Evolutionary conservation across 345 rosid genomes (phyloP), one percentile per base, ranked within the genome.

Genomic region (Salix udensis): DNA sequence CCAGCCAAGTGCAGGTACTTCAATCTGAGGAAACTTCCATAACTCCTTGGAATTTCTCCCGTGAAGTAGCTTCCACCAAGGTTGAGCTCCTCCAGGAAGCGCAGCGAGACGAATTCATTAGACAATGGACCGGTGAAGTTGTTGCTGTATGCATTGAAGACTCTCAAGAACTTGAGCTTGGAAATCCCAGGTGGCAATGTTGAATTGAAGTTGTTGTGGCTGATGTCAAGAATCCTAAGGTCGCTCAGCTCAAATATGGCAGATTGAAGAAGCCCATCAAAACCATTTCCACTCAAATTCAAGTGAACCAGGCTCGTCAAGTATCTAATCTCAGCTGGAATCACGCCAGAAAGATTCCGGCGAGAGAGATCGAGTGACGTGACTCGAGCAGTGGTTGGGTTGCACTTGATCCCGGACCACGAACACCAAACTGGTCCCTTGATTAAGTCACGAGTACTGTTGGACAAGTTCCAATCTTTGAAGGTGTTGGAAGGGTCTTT

Each of bases 31-130:
- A 94, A 84, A 58, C 79, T 87, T 70, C 95, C 94, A 24, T 92
- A 96, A 19, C 67, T 84, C 1, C 74, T 30, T 1, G 99, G 98
- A 72, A 96, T 94, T 70, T 77, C 90, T 48, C 92, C 99, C 66
- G 82, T 84, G 67, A 96, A 96, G 89, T 89, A 96, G 88, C 97
- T 93, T 23, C 99, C 99, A 0, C 98, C 96, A n/a, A 96, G 89
- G 82, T 94, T 96, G 79, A 96, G 92, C 78, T 83, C 84, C 86
- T 96, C 95, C 68, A 96, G 79, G 80, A 72, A 88, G 77, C 79
- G 91, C 31, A 94, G 83, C 40, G 67, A 72, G 36, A 79, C 46
- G n/a, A 92, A 73, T 16, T 91, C 99, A 7, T 28, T 30, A 8
- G 98, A 97, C 3, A 94, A 65, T 5, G 82, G 79, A 5, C 99